phyloP scores from a whole-genome alignment of 2,329 filamentous ascomycete genomes.

The Podosphaera xanthii region DNA sequence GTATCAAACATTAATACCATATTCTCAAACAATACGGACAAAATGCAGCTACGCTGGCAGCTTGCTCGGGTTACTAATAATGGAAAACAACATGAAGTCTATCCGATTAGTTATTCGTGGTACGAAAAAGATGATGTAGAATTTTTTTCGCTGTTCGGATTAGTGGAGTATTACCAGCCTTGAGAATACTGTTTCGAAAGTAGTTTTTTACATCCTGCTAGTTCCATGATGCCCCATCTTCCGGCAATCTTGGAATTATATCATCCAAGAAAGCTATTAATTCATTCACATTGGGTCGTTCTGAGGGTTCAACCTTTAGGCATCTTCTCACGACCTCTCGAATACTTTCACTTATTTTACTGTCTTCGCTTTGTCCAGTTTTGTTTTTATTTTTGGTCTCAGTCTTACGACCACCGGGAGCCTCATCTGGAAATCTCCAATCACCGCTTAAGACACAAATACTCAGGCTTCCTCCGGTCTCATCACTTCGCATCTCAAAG shows the following conservation, averaged over 20 bases:
- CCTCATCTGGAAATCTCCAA: constrained; percentile 90
- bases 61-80: no score
- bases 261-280: constrained; percentile 57
- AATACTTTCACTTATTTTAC: constrained; percentile 54
- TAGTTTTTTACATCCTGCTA: not conserved
- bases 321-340: constrained; percentile 76
- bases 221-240: constrained; percentile 23
- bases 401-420: constrained; percentile 27
- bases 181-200: no score
- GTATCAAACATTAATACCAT: no score
- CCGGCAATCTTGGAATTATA: constrained; percentile 43
- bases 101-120: no score
- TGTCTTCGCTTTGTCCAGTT: constrained; percentile 15
- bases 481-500: constrained; percentile 86
- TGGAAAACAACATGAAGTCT: no score
- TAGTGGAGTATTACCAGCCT: no score
- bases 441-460: constrained; percentile 85
- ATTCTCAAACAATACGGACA: no score
- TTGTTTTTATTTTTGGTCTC: constrained; percentile 12
- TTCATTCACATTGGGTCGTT: constrained; percentile 71
- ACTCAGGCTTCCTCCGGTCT: constrained; percentile 81
- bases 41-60: no score
- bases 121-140: no score
- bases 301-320: constrained; percentile 63
- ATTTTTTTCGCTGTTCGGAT: no score